These are phyloP conservation scores for Blumeria graminis DNA, from an alignment of 2,329 filamentous ascomycete species.

Conservation along the genomic window DNA sequence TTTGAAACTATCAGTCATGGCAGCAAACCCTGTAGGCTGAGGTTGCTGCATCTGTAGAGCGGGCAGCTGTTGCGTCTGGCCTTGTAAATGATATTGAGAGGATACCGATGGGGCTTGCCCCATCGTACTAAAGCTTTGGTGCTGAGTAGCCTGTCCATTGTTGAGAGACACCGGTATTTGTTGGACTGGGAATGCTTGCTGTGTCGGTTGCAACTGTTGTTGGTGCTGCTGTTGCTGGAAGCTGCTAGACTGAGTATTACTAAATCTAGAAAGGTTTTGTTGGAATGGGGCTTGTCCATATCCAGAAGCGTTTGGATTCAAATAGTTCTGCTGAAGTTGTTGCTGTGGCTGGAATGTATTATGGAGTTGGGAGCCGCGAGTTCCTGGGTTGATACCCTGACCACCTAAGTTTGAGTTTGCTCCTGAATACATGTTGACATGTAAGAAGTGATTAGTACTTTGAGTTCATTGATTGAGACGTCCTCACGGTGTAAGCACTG, in stretches of 20 bases:
- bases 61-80: slow-evolving; percentile 21
- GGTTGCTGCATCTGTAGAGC: slow-evolving; percentile 38
- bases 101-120: slow-evolving; percentile 15
- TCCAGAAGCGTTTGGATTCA: slow-evolving; percentile 13
- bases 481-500: too few species aligned
- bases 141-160: slow-evolving; percentile 23
- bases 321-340: slow-evolving; percentile 19
- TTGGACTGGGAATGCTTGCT: slow-evolving; percentile 33
- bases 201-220: slow-evolving; percentile 19
- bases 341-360: slow-evolving; percentile 22
- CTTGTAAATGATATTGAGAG: slow-evolving; percentile 12
- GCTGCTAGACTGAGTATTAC: slow-evolving; percentile 22
- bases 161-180: slow-evolving; percentile 12
- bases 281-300: slow-evolving; percentile 16
- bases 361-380: slow-evolving; percentile 30
- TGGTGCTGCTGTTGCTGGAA: slow-evolving; percentile 24
- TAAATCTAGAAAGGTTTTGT: slow-evolving; percentile 13
- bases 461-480: not conserved
- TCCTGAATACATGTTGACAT: slow-evolving; percentile 56
- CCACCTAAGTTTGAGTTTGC: slow-evolving; percentile 69
- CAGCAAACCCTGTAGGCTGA: slow-evolving; percentile 38
- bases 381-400: slow-evolving; percentile 46
- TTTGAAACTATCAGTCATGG: slow-evolving; percentile 44
- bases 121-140: slow-evolving; percentile 17
- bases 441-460: not conserved